Conservation (phyloP, 2,329 filamentous ascomycete species). For the Exophiala xenobiotica region DNA sequence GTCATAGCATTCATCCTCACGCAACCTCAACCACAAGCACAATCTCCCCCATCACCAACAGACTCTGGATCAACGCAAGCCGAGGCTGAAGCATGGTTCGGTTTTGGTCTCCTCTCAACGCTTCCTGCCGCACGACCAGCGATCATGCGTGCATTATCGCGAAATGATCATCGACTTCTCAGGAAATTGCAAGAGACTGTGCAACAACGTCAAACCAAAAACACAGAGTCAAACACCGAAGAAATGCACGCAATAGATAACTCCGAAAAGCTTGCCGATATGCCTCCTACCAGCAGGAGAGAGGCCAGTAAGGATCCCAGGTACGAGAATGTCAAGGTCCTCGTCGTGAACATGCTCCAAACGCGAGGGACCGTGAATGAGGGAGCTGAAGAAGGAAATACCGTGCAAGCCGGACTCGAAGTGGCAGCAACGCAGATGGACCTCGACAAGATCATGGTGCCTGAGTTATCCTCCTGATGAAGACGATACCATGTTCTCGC, state of each 20-base stretch:
- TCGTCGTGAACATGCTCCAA: constrained; percentile 17
- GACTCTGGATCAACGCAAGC: constrained; percentile 1
- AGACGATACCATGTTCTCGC: not conserved
- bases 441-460: not conserved
- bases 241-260: not conserved
- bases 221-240: not conserved
- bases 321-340: constrained; percentile 20
- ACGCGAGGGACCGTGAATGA: not conserved
- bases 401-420: constrained; percentile 5
- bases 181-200: constrained; percentile 2
- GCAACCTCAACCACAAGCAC: constrained; percentile 5
- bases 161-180: constrained; percentile 7
- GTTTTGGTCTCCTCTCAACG: constrained; percentile 16
- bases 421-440: not conserved
- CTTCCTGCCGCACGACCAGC: constrained; percentile 4
- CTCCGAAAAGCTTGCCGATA: not conserved
- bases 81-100: constrained; percentile 26
- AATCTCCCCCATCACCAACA: not conserved
- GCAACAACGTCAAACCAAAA: not conserved
- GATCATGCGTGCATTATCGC: constrained; percentile 9
- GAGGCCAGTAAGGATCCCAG: constrained; percentile 11
- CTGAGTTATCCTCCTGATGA: not conserved
- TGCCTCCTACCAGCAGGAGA: not conserved
- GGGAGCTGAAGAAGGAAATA: not conserved
- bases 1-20: constrained; percentile 16